Evolutionary conservation across 202 grass and related monocot genomes (phyloP), one percentile per base, ranked within the genome.

Genomic region (Zizania palustris): DNA sequence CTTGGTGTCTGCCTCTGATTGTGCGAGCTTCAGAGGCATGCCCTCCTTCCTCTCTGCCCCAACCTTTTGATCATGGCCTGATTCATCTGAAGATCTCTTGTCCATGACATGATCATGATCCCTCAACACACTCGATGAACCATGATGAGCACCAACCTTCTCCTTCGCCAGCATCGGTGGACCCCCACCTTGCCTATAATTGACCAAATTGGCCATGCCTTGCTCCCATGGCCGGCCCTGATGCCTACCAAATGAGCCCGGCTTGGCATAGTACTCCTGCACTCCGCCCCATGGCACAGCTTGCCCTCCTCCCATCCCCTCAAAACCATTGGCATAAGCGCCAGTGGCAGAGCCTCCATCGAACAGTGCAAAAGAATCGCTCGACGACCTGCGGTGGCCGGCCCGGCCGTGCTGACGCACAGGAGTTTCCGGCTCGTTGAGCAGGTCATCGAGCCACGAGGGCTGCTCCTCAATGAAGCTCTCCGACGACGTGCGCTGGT

Each of bases 381-480:
- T 99, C 1, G 88, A 92, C 55, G 96, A 99, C 61, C 96, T 85
- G 45, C 96, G 92, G 81, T 99, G 96, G 1, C 80, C 80, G 5
- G 87, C 91, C 41, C 75, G 84, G 20, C 70, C 76, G 39, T 69
- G 55, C 64, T 73, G 83, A 60, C 85, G 85, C 45, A 80, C 83
- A 3, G 89, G 96, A 37, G 77, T 87, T 51, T 99, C 89, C 0
- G 96, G 92, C 81, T 99, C 96, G 22, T 95, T 77, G 19, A 99
- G 92, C 74, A 99, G 74, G 74, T 99, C 96, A 2, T 99, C 92
- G 11, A 99, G 96, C 96, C 92, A 99, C 20, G 89, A 88, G 7
- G 92, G 92, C 72, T 99, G 96, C 75, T 96, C 96, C 69, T 99
- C 96, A 3, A 93, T 88, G 80, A 99, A 93, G 85, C 96, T 90